Evolutionary conservation across 176 grass and related monocot genomes (phyloP).

Genomic region (Calamus simplicifolius): DNA sequence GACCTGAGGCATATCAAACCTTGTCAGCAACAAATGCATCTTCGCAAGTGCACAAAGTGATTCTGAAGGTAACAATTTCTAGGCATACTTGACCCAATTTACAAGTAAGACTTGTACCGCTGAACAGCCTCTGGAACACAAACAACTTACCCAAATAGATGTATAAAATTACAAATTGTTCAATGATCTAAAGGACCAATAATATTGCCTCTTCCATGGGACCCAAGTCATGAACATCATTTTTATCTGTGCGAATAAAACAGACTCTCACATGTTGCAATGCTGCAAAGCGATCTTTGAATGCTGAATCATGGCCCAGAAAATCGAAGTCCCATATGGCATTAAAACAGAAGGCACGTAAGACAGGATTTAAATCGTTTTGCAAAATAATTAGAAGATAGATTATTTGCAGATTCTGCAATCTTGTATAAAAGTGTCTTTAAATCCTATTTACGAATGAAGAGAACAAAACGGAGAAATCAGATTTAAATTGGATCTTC

Average conservation of each 20-base stretch:
- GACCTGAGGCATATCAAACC: conserved; percentile 29
- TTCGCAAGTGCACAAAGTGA: no score
- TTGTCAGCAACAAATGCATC: background rate
- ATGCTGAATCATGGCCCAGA: conserved; percentile 82
- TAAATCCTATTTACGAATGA: no score
- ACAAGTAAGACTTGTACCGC: no score
- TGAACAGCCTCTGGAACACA: no score
- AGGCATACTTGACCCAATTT: background rate
- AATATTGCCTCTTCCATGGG: conserved; percentile 73
- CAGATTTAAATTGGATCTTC: no score
- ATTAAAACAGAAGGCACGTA: no score
- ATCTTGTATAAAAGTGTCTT: no score
- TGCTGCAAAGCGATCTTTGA: conserved; percentile 67
- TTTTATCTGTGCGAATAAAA: conserved; percentile 78
- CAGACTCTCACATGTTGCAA: conserved; percentile 74
- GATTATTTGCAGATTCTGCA: background rate
- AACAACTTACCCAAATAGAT: no score
- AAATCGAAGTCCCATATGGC: conserved; percentile 81
- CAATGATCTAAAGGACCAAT: background rate
- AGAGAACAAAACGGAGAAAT: no score
- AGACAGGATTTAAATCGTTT: background rate
- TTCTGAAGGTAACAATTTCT: background rate
- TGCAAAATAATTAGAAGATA: background rate
- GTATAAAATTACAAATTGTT: conserved; percentile 2
- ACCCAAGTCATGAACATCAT: conserved; percentile 73